Base-by-base conservation (phyloP, 148 eudicot species). In the Camellia japonica region DNA sequence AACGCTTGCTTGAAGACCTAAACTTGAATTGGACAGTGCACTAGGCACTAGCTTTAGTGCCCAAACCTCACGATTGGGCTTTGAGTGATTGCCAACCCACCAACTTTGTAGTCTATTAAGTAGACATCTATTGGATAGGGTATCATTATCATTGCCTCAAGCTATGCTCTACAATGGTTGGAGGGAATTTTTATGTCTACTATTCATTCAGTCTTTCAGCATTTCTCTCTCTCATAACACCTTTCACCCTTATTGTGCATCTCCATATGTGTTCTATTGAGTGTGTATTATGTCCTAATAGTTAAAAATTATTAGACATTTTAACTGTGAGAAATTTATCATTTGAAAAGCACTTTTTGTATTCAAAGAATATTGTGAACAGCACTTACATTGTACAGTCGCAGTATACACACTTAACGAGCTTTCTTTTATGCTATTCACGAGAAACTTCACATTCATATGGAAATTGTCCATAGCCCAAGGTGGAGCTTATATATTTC, bases 381-480 rank as follows among this genome's bases (percentile, higher is more conserved):
- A 55, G 41, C 20, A 49, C 7, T 12, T 69, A 16, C 30, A 12
- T 8, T 44, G 16, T 44, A 7, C 54, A 7, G 3, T 60, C 19
- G 12, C 13, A 41, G 51, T 38, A 30, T 30, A 30, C 41, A 73
- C 6, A 62, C 46, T 52, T 11, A 73, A 52, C 2, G 44, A 13
- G 43, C 42, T 74, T 15, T 41, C 56, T 14, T 74, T 41, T 58
- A 56, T n/a, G 4, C 65, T 30, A 74, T 74, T 8, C 62, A 16
- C 49, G 56, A 10, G 44, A 56, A 60, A 55, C 20, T 42, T 43
- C 54, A n/a, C 23, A 19, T 44, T 23, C 52, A 16, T 75, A n/a
- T 13, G 10, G 46, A 61, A 64, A 76, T 75, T 76, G 68, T 62
- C 69, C 69, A 44, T 44, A 63, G 16, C 15, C 69, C 56, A 13